Base-by-base conservation (phyloP, 2,329 filamentous ascomycete species). In the Fusarium brevicatenulatum region DNA sequence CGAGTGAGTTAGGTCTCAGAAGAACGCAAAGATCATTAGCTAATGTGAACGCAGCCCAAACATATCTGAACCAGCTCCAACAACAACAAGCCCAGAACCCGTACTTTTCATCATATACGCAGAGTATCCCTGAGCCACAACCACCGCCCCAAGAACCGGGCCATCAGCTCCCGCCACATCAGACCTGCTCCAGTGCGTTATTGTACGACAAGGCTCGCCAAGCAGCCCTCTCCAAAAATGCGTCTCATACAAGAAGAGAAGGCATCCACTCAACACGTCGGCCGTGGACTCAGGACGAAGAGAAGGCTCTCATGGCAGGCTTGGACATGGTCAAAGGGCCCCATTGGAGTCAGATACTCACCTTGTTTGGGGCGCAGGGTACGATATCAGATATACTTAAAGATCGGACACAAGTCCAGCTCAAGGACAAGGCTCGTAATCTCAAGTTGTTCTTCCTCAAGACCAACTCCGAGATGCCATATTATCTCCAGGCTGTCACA, bases 371-470 rank as follows among this genome's bases (percentile, higher is more conserved):
- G 1, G 88, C 90, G 1, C 92, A 92, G 46, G 95, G 95, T 9
- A 92, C 91, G 0, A 89, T 95, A 30, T 95, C 91, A 52, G 92
- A 95, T 75, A 92, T 95, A 30, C 86, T 97, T 25, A 95, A 95
- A 75, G 95, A 97, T 79, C 89, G 94, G 39, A 97, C 95, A 49
- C 94, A 97, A 78, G 95, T 97, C 1, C 95, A 97, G 79, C 86
- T 97, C 18, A 97, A 97, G 81, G 94, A 97, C 79, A 97, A 97
- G 82, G 94, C 94, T 2, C 88, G 94, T 55, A 97, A 97, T 73
- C 83, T 97, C 54, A 97, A 97, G 81, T 84, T 97, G 0, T 97
- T 96, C 83, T 97, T 97, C 81, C 84, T 97, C 60, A 97, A 97
- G 84, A 95, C 92, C 23, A 94, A 94, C 58, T 95, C 94, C 9